Base-by-base conservation (phyloP, 1,139 yeast genomes). In the Trichomonascaceae sp. region DNA sequence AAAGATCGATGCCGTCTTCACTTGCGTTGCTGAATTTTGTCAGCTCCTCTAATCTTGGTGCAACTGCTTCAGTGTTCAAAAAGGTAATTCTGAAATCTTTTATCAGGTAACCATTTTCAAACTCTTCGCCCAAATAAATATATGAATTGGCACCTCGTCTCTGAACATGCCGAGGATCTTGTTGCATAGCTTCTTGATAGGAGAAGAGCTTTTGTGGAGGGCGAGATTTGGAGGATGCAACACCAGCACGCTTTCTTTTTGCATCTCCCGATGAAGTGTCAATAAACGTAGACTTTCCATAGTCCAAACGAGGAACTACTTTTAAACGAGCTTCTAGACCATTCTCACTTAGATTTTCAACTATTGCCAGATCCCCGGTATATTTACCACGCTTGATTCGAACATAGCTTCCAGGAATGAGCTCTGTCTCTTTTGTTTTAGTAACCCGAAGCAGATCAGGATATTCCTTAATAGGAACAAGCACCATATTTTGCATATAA, bases 381-480 rank as follows among this genome's bases (percentile, higher is more conserved):
- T 91, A 91, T 66, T 86, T 86, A 60, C 99, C 98, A 61, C 96
- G 81, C 64, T 87, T 85, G 60, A 93, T 81, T 62, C 99, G 80
- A 45, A 93, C 95, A 68, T 91, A 93, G 36, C 91, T 83, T 18
- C 99, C 99, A 5, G 96, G 97, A 43, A 84, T 85, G 43, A 93
- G 75, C 64, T 89, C 93, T 36, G 89, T 87, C 65, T 90, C 98
- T 51, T 89, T 82, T 0, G 96, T 82, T 70, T 87, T 90, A 55
- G 85, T 88, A 60, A 95, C 97, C 66, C 95, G 87, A 68, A 93
- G 78, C 65, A 95, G 77, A 68, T 91, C 96, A 3, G 97, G 96
- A 69, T 91, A 87, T 71, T 93, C 99, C 67, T 89, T 89, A 56
- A 93, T 95, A 2, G 99, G 98, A 46, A 93, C 97, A 60, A 93